These are phyloP conservation scores for Podosphaera xanthii DNA, from an alignment of 2,329 filamentous ascomycete genomes.

Conservation along the genomic window DNA sequence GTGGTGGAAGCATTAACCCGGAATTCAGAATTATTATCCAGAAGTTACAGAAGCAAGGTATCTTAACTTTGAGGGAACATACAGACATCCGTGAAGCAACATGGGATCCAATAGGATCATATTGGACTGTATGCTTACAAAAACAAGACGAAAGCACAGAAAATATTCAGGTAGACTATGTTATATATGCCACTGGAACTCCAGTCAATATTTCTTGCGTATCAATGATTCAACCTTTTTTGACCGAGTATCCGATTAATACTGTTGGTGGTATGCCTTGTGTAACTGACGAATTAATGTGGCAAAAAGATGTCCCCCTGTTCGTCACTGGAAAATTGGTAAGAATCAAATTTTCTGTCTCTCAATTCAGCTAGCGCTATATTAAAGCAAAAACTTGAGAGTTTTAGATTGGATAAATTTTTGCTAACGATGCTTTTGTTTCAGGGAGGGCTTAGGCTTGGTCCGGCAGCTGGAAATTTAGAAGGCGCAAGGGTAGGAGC, in stretches of 20 bases:
- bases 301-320: conserved; percentile 47
- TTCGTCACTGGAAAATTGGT: conserved; percentile 43
- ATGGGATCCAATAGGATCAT: conserved; percentile 25
- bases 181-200: conserved; percentile 39
- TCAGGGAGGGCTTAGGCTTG: conserved; percentile 37
- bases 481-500: conserved; percentile 51
- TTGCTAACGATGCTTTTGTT: neutral
- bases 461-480: conserved; percentile 50
- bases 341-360: neutral
- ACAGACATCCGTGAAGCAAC: conserved; percentile 23
- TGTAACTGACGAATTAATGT: conserved; percentile 54
- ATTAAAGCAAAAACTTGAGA: neutral
- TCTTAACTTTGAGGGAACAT: conserved; percentile 5
- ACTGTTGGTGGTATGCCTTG: conserved; percentile 45
- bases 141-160: conserved; percentile 23
- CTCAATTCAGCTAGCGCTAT: too few relatives aligned
- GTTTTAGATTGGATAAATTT: neutral
- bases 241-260: conserved; percentile 34
- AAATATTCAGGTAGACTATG: conserved; percentile 22
- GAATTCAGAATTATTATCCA: conserved; percentile 8
- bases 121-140: conserved; percentile 22
- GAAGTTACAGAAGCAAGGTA: conserved; percentile 3
- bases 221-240: conserved; percentile 36
- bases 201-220: conserved; percentile 37
- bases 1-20: conserved; percentile 57